These are phyloP conservation scores for Trametes cubensis DNA, from an alignment of 768 basidiomycete genomes.

Conservation along the genomic window DNA sequence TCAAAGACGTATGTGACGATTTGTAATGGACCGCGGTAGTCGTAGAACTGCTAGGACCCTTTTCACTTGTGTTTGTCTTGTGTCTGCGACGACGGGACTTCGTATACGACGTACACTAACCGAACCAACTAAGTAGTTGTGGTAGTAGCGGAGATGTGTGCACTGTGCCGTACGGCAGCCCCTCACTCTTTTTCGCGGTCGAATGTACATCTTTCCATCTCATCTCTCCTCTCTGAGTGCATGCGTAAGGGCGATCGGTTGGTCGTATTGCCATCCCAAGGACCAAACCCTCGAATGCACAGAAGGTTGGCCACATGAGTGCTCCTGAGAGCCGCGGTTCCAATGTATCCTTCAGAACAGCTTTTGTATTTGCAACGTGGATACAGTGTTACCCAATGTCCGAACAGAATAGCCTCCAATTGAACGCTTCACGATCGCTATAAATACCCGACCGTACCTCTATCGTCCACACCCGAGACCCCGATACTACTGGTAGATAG, in stretches of 20 bases:
- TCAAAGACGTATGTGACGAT: not conserved
- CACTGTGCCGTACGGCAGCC: not conserved
- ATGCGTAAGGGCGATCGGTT: too few relatives aligned
- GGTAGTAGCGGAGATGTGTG: not conserved
- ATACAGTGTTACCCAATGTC: not conserved
- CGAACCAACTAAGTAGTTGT: not conserved
- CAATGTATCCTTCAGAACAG: too few relatives aligned
- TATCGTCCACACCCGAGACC: not conserved
- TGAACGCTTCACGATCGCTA: not conserved
- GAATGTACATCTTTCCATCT: not conserved
- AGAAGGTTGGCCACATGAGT: too few relatives aligned
- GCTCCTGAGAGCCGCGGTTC: too few relatives aligned
- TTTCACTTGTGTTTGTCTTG: not conserved
- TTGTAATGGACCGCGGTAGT: conserved; percentile 1
- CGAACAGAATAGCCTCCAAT: not conserved
- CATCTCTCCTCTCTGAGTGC: not conserved
- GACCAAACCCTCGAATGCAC: too few relatives aligned
- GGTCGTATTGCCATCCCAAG: too few relatives aligned
- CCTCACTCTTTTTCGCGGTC: not conserved
- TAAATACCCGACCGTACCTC: conserved; percentile 1
- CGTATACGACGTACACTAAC: not conserved
- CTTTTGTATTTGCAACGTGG: not conserved
- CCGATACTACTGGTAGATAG: not conserved
- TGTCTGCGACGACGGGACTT: not conserved
- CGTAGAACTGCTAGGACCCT: not conserved